Base-by-base conservation (phyloP, 2,329 filamentous ascomycete genomes). In the Didymella glomerata region DNA sequence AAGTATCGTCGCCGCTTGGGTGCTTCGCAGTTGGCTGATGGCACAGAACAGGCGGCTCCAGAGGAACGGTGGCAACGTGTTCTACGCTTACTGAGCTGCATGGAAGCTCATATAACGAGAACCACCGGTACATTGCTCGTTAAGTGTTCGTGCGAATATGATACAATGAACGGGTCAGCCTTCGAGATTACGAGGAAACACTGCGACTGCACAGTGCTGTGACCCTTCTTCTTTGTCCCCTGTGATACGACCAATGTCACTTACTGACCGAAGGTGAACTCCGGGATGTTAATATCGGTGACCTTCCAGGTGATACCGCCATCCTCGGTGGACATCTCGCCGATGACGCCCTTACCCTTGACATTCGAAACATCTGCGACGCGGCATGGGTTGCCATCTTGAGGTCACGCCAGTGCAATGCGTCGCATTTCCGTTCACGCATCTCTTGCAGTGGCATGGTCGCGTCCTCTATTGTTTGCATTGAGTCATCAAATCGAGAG, bases 261-360 rank as follows among this genome's bases (percentile, higher is more conserved):
- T 22, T 48, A 57, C 28, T 54, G 24, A n/a, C 64, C 64, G 40
- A 68, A 69, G 1, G 60, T 67, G 38, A 64, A 69, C 27, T 61
- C 25, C 2, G 67, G 67, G 48, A 69, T 66, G 4, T 66, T 48
- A n/a, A 81, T 80, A 10, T 72, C 76, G 25, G 61, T 74, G 27
- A 81, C 74, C n/a, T 69, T 78, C 79, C 79, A 81, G 5, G 78
- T 81, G 64, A 77, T 77, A 8, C 79, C 79, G 28, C 73, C 73
- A 54, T 82, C 79, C 13, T 48, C 68, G 6, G 78, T 81, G 32
- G 69, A 67, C 74, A 81, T 73, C 9, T 77, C 70, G 8, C 77
- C 79, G 10, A 76, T 79, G n/a, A 79, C 78, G 6, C 79, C 79
- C 5, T 70, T 59, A 14, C 73, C 75, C 62, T 78, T 76, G 30